Evolutionary conservation across 345 rosid species (phyloP).

Genomic region (Streptanthus diversifolius): DNA sequence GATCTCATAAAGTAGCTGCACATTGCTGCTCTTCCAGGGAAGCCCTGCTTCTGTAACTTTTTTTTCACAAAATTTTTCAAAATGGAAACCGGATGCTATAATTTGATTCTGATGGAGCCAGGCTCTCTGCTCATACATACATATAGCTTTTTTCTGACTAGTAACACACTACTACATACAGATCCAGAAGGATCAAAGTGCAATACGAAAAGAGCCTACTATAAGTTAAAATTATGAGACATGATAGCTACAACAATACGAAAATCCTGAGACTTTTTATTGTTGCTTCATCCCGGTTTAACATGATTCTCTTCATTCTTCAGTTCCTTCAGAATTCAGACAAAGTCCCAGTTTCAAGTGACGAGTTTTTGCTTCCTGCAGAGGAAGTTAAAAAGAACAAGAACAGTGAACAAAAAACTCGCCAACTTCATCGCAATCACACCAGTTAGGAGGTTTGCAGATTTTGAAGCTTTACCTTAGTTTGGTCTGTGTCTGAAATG

Average conservation of each 20-base stretch:
- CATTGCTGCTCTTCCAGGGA: conserved; percentile 12
- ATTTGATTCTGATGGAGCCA: not conserved
- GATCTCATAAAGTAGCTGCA: conserved; percentile 13
- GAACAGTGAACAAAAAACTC: not conserved
- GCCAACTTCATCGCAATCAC: not conserved
- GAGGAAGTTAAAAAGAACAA: not conserved
- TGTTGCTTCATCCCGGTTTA: conserved; percentile 5
- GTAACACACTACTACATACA: conserved; percentile 14
- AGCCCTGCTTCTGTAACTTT: conserved; percentile 16
- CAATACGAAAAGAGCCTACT: not conserved
- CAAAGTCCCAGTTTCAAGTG: conserved; percentile 53
- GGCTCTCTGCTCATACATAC: not conserved
- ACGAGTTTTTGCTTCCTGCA: conserved; percentile 52
- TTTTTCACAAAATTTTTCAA: not conserved
- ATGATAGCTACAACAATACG: conserved; percentile 2
- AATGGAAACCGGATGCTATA: not conserved
- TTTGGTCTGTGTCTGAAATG: conserved; percentile 28
- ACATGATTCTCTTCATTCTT: conserved; percentile 26
- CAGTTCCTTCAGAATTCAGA: conserved; percentile 45
- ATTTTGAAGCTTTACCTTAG: conserved; percentile 14
- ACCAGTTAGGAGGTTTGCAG: not conserved
- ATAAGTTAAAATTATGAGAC: not conserved
- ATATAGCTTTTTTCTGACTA: conserved; percentile 10
- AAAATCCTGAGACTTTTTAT: not conserved
- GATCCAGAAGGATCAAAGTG: conserved; percentile 4